Percentiles rank a stretch among this genome's conserved stretches.
Evolutionary conservation across 768 basidiomycete genomes (phyloP).

Genomic region (Dendrothele bispora): DNA sequence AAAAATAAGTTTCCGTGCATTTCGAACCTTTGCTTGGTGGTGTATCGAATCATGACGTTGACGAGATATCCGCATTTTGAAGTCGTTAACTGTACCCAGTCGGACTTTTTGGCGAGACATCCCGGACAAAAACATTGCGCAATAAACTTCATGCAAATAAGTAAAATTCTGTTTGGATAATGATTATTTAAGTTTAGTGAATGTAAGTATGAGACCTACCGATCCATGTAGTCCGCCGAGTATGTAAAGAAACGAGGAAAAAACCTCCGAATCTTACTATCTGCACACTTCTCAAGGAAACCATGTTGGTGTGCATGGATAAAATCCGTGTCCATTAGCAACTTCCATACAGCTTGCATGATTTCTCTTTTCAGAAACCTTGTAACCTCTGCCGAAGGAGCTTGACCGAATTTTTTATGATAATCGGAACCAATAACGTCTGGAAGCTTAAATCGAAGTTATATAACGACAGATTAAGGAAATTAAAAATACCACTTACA

Average conservation of each 20-base stretch:
- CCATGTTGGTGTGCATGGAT: slow-evolving; percentile 21
- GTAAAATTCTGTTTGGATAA: too few relatives aligned
- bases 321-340: slow-evolving; percentile 23
- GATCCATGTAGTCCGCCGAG: slow-evolving; percentile 27
- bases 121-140: too few relatives aligned
- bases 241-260: slow-evolving; percentile 15
- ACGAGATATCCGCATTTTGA: too few relatives aligned
- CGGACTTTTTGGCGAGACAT: too few relatives aligned
- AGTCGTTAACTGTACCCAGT: too few relatives aligned
- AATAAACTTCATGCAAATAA: too few relatives aligned
- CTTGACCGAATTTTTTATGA: neutral
- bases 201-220: slow-evolving; percentile 31
- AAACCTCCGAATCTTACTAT: slow-evolving; percentile 17
- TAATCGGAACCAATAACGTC: neutral
- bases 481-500: neutral
- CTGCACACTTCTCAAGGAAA: slow-evolving; percentile 19
- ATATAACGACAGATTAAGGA: neutral
- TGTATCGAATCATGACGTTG: too few relatives aligned
- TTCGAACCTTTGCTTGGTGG: too few relatives aligned
- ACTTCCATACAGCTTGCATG: slow-evolving; percentile 22
- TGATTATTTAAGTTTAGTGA: too few relatives aligned
- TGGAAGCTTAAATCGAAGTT: neutral
- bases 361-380: too few relatives aligned
- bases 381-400: neutral
- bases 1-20: too few relatives aligned